A percentile compares a stretch with the other conserved stretches of the same genome.
phyloP scores from a whole-genome alignment of 2,329 filamentous ascomycete species.

The Mollisia scopiformis region DNA sequence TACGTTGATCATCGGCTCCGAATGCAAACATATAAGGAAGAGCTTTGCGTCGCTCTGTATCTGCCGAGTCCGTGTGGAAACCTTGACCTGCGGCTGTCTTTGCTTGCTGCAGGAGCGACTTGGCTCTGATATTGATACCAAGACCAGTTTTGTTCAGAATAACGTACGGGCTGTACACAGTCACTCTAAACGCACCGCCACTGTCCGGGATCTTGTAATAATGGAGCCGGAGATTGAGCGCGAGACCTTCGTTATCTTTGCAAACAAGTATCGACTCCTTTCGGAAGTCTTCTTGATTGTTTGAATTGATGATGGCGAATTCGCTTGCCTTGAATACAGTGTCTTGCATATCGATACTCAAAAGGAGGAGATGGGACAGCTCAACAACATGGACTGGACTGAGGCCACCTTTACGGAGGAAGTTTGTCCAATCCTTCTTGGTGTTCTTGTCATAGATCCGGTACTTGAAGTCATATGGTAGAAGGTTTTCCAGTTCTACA shows the following conservation, averaged over 20 bases:
- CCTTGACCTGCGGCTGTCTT: slow-evolving; percentile 83
- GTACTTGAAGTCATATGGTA: slow-evolving; percentile 99
- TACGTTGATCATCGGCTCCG: slow-evolving; percentile 84
- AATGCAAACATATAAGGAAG: slow-evolving; percentile 97
- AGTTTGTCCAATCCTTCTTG: slow-evolving; percentile 98
- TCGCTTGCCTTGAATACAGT: slow-evolving; percentile 94
- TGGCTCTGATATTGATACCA: slow-evolving; percentile 84
- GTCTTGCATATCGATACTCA: slow-evolving; percentile 97
- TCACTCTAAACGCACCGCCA: slow-evolving; percentile 94
- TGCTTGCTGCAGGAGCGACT: slow-evolving; percentile 83
- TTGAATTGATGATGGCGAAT: slow-evolving; percentile 95
- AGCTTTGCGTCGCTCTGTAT: slow-evolving; percentile 67
- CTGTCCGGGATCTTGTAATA: slow-evolving; percentile 90
- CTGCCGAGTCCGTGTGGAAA: slow-evolving; percentile 52
- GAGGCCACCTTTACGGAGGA: slow-evolving; percentile 91
- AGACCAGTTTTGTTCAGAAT: slow-evolving; percentile 94
- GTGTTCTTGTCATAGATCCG: slow-evolving; percentile 98
- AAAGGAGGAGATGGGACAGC: slow-evolving; percentile 85
- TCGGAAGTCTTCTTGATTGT: slow-evolving; percentile 83
- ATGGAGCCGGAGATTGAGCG: slow-evolving; percentile 82
- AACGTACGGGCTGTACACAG: slow-evolving; percentile 92
- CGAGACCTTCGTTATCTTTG: slow-evolving; percentile 81
- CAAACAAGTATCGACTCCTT: slow-evolving; percentile 79
- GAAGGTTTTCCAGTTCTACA: slow-evolving; percentile 88
- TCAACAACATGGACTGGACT: slow-evolving; percentile 98